A percentile compares a stretch with the other conserved stretches of the same genome.
phyloP scores from a whole-genome alignment of 805 yeast species.

The Pichia phayaonensis region DNA sequence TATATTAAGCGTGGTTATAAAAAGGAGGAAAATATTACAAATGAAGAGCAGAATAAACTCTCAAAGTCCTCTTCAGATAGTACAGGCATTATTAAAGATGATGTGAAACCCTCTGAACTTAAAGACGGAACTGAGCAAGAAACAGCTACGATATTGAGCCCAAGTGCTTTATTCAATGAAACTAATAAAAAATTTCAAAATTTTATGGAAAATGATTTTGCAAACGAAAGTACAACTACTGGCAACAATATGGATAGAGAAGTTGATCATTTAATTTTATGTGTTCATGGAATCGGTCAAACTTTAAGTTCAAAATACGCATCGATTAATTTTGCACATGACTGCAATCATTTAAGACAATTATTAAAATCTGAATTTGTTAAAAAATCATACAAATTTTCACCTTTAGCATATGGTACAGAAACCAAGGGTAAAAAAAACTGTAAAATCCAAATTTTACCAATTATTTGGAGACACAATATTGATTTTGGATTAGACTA shows the following conservation, averaged over 20 bases:
- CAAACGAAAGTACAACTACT: slow-evolving; percentile 37
- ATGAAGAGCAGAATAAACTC: slow-evolving; percentile 8
- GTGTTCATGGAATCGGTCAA: slow-evolving; percentile 95
- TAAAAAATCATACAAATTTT: slow-evolving; percentile 33
- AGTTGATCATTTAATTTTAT: slow-evolving; percentile 59
- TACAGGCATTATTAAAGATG: neutral
- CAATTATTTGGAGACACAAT: slow-evolving; percentile 86
- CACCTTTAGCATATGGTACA: slow-evolving; percentile 30
- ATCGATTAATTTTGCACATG: slow-evolving; percentile 80
- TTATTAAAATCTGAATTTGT: slow-evolving; percentile 45
- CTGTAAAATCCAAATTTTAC: slow-evolving; percentile 73
- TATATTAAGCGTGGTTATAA: slow-evolving; percentile 44
- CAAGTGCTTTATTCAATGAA: neutral
- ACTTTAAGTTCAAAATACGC: slow-evolving; percentile 70
- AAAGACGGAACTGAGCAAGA: neutral
- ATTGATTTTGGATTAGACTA: slow-evolving; percentile 51
- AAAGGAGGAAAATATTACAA: neutral
- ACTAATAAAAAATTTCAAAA: slow-evolving; percentile 31
- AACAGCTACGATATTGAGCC: neutral
- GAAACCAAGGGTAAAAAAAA: slow-evolving; percentile 29
- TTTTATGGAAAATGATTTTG: slow-evolving; percentile 45
- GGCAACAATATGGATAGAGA: slow-evolving; percentile 33
- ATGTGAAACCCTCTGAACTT: neutral
- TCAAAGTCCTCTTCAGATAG: neutral
- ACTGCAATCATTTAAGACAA: slow-evolving; percentile 57